phyloP scores from a whole-genome alignment of 2,329 filamentous ascomycete genomes.

The Pseudogymnoascus sp. region DNA sequence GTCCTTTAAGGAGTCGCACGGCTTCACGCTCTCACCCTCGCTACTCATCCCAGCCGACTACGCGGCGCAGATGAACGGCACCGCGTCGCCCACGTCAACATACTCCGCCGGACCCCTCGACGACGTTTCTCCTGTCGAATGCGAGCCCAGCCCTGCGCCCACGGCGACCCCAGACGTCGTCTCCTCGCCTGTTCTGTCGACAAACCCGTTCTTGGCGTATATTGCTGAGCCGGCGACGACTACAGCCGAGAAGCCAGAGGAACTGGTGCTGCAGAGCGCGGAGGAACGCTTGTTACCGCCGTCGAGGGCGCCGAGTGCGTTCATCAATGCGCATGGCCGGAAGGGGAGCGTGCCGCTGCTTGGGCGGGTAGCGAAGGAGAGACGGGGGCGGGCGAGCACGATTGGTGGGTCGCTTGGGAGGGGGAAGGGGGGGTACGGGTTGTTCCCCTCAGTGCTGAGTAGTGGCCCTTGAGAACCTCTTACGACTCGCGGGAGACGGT shows the following conservation, averaged over 20 bases:
- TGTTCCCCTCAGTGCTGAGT: background rate
- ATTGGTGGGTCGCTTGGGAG: background rate
- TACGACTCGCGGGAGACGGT: background rate
- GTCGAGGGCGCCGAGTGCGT: background rate
- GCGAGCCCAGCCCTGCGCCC: background rate
- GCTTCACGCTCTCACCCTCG: slow-evolving; percentile 53
- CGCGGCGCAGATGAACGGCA: slow-evolving; percentile 40
- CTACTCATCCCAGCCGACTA: slow-evolving; percentile 57
- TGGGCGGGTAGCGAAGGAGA: background rate
- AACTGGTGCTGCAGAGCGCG: background rate
- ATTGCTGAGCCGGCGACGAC: background rate
- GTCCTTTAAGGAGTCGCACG: slow-evolving; percentile 52
- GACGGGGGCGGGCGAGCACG: background rate
- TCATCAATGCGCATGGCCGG: background rate
- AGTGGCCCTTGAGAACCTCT: background rate
- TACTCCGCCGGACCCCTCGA: background rate
- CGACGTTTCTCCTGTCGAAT: background rate
- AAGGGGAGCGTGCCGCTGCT: slow-evolving; percentile 1
- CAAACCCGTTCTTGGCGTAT: background rate
- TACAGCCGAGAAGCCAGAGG: background rate
- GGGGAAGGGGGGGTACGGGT: background rate
- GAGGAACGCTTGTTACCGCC: background rate
- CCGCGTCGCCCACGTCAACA: background rate
- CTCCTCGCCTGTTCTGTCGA: background rate
- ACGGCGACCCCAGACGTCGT: background rate